Evolutionary conservation across 176 grass and related monocot genomes (phyloP), one percentile per base, ranked within the genome.

Genomic region (Elaeis guineensis): DNA sequence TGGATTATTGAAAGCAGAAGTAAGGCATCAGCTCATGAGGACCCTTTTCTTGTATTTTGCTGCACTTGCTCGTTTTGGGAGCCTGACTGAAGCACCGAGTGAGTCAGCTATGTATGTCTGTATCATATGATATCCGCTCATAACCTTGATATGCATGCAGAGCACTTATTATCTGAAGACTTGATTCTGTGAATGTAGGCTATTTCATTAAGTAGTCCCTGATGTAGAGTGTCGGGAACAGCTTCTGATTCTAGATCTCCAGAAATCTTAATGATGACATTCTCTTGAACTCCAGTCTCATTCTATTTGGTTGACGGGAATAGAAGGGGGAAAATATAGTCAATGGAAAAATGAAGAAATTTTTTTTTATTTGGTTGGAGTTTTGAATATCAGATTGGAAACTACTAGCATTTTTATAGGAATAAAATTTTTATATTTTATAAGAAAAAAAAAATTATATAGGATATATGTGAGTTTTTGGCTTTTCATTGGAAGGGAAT

Each of bases 161-260:
- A 44, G 35, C 64, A 72, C 76, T 70, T 70, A n/a, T 26, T 28
- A 20, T 77, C 50, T 32, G 39, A 69, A 73, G 55, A 75, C 80
- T 30, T 79, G 73, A 87, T 81, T 76, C 54, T 92, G 80, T 81
- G 73, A 83, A 83, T 78, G 76, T 87, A 78, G 76, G 71, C 59
- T 32, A 39, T 64, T 62, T 72, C 57, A 68, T 55, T 17, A 52
- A 25, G 5, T 69, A 15, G 57, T 53, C 16, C 16, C 30, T 67
- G 16, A 17, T 67, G 30, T 39, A 66, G 9, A 19, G 54, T 55
- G 51, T 72, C 56, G 17, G 21, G 64, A 52, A 6, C 19, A 44
- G 9, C 1, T 7, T 9, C 32, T 35, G 32, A 35, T 72, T 51
- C 58, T 77, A 52, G 58, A 50, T 63, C 65, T 76, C 16, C 62